Conservation (phyloP, 805 yeast genomes). For the Candida piceae region DNA sequence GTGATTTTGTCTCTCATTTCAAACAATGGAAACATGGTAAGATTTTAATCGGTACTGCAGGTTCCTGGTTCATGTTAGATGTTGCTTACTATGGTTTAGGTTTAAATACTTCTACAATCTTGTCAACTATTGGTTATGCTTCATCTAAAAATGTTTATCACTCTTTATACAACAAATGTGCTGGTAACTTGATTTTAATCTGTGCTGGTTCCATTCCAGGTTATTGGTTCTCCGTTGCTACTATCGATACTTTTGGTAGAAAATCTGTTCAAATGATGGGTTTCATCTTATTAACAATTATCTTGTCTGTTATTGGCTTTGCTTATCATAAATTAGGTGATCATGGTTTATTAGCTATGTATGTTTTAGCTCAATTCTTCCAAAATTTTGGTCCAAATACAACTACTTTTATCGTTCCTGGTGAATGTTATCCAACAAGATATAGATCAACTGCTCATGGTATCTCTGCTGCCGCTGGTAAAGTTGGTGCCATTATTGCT, state of each 20-base stretch:
- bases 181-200: conserved; percentile 86
- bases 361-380: conserved; percentile 80
- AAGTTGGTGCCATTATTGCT: conserved; percentile 89
- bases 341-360: conserved; percentile 68
- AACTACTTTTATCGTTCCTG: conserved; percentile 86
- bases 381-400: conserved; percentile 91
- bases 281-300: conserved; percentile 61
- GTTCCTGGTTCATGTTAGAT: conserved; percentile 87
- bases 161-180: conserved; percentile 70
- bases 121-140: conserved; percentile 82
- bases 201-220: conserved; percentile 97
- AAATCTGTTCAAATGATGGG: conserved; percentile 77
- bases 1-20: conserved; percentile 70
- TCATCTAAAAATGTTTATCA: conserved; percentile 64
- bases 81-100: conserved; percentile 88
- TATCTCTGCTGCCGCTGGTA: conserved; percentile 88
- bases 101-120: conserved; percentile 74
- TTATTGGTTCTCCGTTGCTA: conserved; percentile 80
- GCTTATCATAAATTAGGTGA: conserved; percentile 68
- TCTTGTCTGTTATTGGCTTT: conserved; percentile 80
- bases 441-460: conserved; percentile 96
- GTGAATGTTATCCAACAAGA: conserved; percentile 91
- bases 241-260: conserved; percentile 79
- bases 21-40: conserved; percentile 83
- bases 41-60: conserved; percentile 82